Evolutionary conservation across 164 flowering plant genomes (phyloP), one percentile per base, ranked within the genome.

Genomic region (Platanus orientalis): DNA sequence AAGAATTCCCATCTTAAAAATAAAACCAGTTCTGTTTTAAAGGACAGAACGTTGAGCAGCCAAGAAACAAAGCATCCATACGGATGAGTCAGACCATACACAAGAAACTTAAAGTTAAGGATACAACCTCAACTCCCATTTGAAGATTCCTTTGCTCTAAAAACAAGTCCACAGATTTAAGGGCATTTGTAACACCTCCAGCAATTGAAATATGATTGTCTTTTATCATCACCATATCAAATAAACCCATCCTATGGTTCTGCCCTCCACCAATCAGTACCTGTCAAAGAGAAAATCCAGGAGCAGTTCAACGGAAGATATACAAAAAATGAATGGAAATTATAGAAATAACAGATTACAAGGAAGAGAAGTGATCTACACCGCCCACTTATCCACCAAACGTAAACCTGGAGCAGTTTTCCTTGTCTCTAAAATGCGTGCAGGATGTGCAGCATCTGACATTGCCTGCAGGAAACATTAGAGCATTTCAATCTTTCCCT

Each of bases 361-460:
- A 63, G 73, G 28, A 69, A 62, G 66, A 69, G 74, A 68, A 65
- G 34, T 61, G 79, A 81, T 72, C 49, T 25, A 67, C 62, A 91
- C 98, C 80, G 97, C 98, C 96, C 97, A 94, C n/a, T n/a, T n/a
- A n/a, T n/a, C n/a, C n/a, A n/a, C n/a, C n/a, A n/a, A n/a, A n/a
- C n/a, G n/a, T n/a, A n/a, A n/a, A n/a, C n/a, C n/a, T n/a, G 98
- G 98, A 71, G 97, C 98, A 66, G 98, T 91, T 80, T 94, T 94
- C 76, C 98, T 81, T 7, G 97, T 94, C 82, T 94, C 98, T 58
- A 94, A 74, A 51, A 94, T 86, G 69, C 39, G 59, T 39, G 98
- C 97, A 69, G 96, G n/a, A 20, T 63, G 36, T 68, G 98, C 96
- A 74, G 93, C 93, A 76, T 86, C 85, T 60, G 93, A 91, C 98